Base-by-base conservation (phyloP, 306 rosid genomes). In the Medicago ruthenica region DNA sequence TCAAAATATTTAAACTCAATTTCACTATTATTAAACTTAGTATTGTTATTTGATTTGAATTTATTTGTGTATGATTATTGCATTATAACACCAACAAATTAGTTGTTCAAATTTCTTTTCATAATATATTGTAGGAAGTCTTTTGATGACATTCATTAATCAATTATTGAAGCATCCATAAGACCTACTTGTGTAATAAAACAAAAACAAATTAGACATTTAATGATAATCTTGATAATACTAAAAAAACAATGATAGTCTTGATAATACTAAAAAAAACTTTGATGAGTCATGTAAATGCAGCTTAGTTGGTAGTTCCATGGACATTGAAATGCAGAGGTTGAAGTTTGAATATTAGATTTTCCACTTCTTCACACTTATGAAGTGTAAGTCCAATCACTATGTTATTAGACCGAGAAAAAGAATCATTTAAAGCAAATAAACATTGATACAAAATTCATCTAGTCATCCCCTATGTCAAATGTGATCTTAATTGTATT, bases 31-130 rank as follows among this genome's bases (percentile, higher is more conserved):
- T 10, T 11, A 1, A 58, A 11, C 4, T 22, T 58, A 22, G 6
- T 24, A 59, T 6, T 6, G 16, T 59, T 59, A 44, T 12, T 36
- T 37, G 15, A 20, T 65, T 13, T 27, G 15, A n/a, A 36, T 34
- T 16, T 18, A 64, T 36, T 31, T 74, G 34, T 47, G 16, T 31
- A 45, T 70, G 17, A 1, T 61, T 62, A 21, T 42, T 76, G 24
- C 48, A 20, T 54, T 42, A 45, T 51, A 61, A 50, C 39, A 42
- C 53, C 18, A 57, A 39, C 15, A 50, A 63, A 64, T 76, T 22
- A 54, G 40, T 70, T 34, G 81, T 36, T 36, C 48, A 76, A 54
- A 41, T 64, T 70, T 81, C n/a, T 54, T 63, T 63, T 81, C 70
- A 64, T 18, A 18, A 53, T 54, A 70, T 70, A 60, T 31, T 76